Conservation (phyloP, 345 rosid genomes). For the Excoecaria agallocha region DNA sequence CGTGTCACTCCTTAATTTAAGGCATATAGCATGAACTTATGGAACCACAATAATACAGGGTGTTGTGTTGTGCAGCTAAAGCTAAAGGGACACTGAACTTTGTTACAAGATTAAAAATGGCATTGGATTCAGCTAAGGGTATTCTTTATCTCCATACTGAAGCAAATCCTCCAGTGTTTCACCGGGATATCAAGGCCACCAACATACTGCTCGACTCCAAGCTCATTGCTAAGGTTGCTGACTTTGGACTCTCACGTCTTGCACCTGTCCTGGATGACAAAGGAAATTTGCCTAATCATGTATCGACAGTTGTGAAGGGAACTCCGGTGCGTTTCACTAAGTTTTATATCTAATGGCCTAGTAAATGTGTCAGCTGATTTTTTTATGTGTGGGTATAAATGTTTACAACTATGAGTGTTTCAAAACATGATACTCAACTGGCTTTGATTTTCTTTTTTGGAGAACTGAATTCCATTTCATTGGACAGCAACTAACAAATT, state of each 20-base stretch:
- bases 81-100: slow-evolving; percentile 52
- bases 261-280: slow-evolving; percentile 69
- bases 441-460: no score
- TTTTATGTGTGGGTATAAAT: background rate
- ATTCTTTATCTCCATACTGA: slow-evolving; percentile 80
- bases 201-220: slow-evolving; percentile 71
- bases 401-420: background rate
- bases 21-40: background rate
- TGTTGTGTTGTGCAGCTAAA: slow-evolving; percentile 47
- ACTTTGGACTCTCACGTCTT: slow-evolving; percentile 78
- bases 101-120: slow-evolving; percentile 55
- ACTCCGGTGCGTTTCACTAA: slow-evolving; percentile 53
- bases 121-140: slow-evolving; percentile 75
- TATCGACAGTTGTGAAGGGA: slow-evolving; percentile 70
- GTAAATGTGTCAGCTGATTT: background rate
- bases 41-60: background rate
- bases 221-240: slow-evolving; percentile 76
- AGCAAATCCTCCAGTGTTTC: slow-evolving; percentile 84
- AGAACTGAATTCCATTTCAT: background rate
- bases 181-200: slow-evolving; percentile 59
- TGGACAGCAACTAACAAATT: background rate
- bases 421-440: background rate
- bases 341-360: background rate
- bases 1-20: background rate
- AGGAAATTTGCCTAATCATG: slow-evolving; percentile 58